A percentile compares a stretch with the other conserved stretches of the same genome.
Evolutionary conservation across 495 filamentous ascomycete species (phyloP).

Genomic region (Lepidopterella palustris): DNA sequence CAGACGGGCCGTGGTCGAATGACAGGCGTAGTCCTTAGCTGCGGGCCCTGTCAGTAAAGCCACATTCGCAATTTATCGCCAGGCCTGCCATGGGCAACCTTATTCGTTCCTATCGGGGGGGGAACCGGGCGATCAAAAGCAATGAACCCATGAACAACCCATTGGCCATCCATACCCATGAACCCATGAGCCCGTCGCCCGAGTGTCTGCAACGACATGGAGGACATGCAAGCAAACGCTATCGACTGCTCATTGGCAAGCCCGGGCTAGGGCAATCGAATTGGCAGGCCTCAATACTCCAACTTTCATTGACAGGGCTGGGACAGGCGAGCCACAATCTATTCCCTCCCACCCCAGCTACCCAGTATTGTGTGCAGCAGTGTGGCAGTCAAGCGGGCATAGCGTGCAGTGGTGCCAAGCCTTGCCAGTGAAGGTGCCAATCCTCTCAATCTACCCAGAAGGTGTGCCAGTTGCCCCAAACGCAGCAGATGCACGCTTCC

Average conservation of each 20-base stretch:
- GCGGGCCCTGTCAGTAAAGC: conserved; percentile 27
- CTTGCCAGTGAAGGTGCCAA: no score
- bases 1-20: conserved; percentile 11
- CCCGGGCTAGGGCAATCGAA: background rate
- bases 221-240: background rate
- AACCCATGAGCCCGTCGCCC: no score
- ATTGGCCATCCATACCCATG: background rate
- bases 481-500: background rate
- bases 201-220: no score
- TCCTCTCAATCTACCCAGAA: no score
- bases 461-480: no score
- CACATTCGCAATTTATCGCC: conserved; percentile 16
- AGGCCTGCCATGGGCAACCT: conserved; percentile 10
- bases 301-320: background rate
- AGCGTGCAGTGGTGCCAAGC: no score
- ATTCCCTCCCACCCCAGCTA: background rate
- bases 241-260: background rate
- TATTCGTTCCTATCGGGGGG: conserved; percentile 12
- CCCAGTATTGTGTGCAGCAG: no score
- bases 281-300: background rate
- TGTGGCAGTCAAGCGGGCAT: no score
- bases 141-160: background rate
- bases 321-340: background rate
- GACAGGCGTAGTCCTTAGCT: conserved; percentile 18
- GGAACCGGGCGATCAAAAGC: conserved; percentile 12